Base-by-base conservation (phyloP, 257 asterid species). In the Nicotiana undulata region DNA sequence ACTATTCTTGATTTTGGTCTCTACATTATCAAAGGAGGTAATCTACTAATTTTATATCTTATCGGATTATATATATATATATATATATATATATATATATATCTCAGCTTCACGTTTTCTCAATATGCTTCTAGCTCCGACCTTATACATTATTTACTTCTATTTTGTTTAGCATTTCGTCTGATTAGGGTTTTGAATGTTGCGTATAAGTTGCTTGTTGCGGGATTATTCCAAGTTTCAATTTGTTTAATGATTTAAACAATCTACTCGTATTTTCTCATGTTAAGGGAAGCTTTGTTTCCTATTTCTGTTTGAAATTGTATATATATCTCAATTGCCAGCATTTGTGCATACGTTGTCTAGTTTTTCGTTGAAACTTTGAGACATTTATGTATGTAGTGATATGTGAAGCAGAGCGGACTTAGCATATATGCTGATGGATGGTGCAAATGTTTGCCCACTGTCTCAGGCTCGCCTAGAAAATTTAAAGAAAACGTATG, bases 1-100 rank as follows among this genome's bases (percentile, higher is more conserved):
- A 79, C 84, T 46, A 85, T 90, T 82, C 93, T 91, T 76, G 92
- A 91, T 81, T 93, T 91, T 82, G 92, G 91, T 5, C 97, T 93
- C 82, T 81, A 65, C 65, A 85, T 91, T n/a, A 82, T 87, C 79
- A 90, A 90, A 89, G 97, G 95, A 90, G 89, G 89, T 89, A 60
- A 3, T 7, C 40, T 34, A 34, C 40, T 34, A 34, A 53, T 58
- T 9, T n/a, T 28, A 28, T 28, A 63, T 63, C 70, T 28, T 9
- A 15, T 12, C 7, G 37, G 1, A 5, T 13, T 65, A 17, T 65
- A 13, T 0, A 17, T 56, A 7, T 55, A n/a, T 59, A 32, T 34
- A 34, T 29, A n/a, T n/a, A n/a, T n/a, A n/a, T n/a, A n/a, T n/a
- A n/a, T n/a, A n/a, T n/a, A n/a, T n/a, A n/a, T n/a, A n/a, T 26